Percentiles rank a stretch among this genome's conserved stretches.
These are phyloP conservation scores for Vanderwaltozyma tropicalis DNA, from an alignment of 805 yeast species.

Conservation along the genomic window DNA sequence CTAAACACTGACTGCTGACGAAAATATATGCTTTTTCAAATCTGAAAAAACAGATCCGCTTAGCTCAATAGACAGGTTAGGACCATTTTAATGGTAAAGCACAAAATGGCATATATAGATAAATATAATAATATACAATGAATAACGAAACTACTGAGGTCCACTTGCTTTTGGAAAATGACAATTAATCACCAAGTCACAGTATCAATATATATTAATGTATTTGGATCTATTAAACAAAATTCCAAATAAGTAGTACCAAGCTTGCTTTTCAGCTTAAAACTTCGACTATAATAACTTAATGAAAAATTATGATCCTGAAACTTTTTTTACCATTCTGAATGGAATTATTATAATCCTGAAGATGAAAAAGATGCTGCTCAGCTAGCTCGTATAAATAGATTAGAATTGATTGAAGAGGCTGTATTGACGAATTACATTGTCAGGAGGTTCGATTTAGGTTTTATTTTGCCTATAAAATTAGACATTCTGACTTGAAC, in stretches of 20 bases:
- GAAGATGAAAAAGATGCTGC: neutral
- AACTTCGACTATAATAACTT: neutral
- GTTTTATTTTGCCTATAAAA: conserved; percentile 1
- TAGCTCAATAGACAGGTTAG: too few species aligned
- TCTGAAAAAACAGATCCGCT: too few species aligned
- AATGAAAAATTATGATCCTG: neutral
- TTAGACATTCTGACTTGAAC: neutral
- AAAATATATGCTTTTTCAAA: too few species aligned
- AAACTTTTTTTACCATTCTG: neutral
- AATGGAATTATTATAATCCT: neutral
- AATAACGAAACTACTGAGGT: too few species aligned
- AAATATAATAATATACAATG: too few species aligned
- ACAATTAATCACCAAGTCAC: neutral
- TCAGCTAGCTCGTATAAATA: neutral
- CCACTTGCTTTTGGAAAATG: neutral
- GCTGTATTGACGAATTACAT: neutral
- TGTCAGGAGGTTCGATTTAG: neutral
- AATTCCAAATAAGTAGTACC: neutral
- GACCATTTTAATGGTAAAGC: too few species aligned
- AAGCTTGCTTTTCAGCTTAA: neutral
- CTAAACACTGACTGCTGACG: too few species aligned
- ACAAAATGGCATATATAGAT: too few species aligned
- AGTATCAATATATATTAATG: neutral
- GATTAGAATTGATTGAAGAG: neutral
- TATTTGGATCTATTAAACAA: neutral